Conservation (phyloP, 2,329 filamentous ascomycete species). For the Conoideocrella luteorostrata region DNA sequence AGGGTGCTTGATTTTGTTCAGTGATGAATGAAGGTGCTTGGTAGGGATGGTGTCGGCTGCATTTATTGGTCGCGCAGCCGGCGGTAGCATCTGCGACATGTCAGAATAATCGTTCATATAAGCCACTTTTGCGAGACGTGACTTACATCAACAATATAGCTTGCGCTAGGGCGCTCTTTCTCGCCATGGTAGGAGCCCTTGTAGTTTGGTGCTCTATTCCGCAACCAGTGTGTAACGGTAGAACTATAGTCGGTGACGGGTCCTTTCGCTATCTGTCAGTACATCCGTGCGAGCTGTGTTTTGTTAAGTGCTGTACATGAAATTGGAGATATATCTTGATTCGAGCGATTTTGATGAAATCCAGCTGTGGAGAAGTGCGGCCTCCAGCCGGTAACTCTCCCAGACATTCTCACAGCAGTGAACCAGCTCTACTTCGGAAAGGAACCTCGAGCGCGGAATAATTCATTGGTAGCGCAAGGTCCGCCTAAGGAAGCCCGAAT, state of each 20-base stretch:
- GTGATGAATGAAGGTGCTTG: conserved; percentile 94
- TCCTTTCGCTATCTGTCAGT: conserved; percentile 43
- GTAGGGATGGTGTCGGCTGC: conserved; percentile 84
- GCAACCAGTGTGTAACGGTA: conserved; percentile 87
- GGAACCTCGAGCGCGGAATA: too few relatives aligned
- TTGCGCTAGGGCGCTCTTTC: conserved; percentile 75
- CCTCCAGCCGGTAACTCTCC: too few relatives aligned
- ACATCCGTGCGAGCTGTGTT: too few relatives aligned
- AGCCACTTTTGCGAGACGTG: background rate
- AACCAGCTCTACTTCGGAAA: too few relatives aligned
- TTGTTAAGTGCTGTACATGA: too few relatives aligned
- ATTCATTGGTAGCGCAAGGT: too few relatives aligned
- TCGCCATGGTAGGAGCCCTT: conserved; percentile 67
- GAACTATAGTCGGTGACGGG: conserved; percentile 91
- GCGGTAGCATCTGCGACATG: conserved; percentile 69
- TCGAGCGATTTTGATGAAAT: too few relatives aligned
- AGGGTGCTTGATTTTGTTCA: conserved; percentile 97
- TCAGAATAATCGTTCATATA: conserved; percentile 11
- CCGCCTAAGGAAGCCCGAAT: too few relatives aligned
- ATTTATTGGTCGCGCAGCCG: conserved; percentile 64
- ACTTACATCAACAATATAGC: conserved; percentile 78
- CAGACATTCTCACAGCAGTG: too few relatives aligned
- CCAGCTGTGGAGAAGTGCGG: too few relatives aligned
- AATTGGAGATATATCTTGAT: too few relatives aligned
- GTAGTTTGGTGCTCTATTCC: conserved; percentile 63